phyloP scores from a whole-genome alignment of 176 grass and related monocot species.

The Lolium multiflorum region DNA sequence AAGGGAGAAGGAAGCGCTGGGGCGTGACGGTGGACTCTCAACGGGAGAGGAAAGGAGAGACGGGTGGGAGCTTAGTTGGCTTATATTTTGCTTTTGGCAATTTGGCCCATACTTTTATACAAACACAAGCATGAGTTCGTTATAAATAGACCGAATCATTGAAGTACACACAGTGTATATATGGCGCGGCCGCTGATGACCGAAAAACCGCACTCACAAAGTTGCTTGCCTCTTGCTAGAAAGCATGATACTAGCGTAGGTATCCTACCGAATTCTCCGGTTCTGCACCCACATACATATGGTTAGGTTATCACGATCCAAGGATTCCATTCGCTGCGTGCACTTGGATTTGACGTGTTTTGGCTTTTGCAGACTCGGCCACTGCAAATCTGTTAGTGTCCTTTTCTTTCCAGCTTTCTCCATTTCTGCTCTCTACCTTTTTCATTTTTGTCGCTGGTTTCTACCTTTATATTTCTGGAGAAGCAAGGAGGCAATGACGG shows the following conservation, averaged over 20 bases:
- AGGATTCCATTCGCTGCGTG: not conserved
- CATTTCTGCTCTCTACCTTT: not conserved
- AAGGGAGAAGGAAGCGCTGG: too few species aligned
- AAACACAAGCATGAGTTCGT: not conserved
- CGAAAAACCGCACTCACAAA: not conserved
- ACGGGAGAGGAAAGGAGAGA: too few species aligned
- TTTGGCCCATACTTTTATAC: not conserved
- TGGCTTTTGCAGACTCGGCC: not conserved
- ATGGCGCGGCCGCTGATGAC: not conserved
- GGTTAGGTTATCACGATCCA: not conserved
- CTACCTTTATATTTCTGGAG: not conserved
- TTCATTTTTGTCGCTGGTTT: not conserved
- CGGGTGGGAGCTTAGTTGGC: too few species aligned
- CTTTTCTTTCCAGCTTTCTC: not conserved
- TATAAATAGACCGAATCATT: not conserved
- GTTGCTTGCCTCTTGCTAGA: not conserved
- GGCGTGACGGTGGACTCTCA: too few species aligned
- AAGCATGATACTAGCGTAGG: not conserved
- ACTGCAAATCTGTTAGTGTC: not conserved
- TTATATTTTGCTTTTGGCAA: not conserved
- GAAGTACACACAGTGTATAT: not conserved
- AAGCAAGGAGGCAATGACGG: not conserved
- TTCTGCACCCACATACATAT: not conserved
- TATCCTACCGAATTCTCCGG: not conserved
- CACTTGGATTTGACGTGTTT: conserved; percentile 19